Evolutionary conservation across 1,284 basidiomycete genomes (phyloP), one percentile per base, ranked within the genome.

Genomic region (Sporisorium exsertum): DNA sequence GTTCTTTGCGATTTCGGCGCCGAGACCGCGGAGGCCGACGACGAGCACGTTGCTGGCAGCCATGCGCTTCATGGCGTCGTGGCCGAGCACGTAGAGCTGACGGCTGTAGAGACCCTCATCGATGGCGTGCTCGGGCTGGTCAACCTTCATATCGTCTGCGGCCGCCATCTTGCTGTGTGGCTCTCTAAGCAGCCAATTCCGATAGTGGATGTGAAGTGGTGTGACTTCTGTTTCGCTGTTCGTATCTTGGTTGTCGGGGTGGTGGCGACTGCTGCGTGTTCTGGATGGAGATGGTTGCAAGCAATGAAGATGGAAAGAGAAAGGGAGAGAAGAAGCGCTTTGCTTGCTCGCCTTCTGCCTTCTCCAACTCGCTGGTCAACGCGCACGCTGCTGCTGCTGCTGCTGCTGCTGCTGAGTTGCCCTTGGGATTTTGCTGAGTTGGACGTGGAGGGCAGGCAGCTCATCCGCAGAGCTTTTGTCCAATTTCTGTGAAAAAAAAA

Each of bases 1-100:
- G 85, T 99, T 94, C 89, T 99, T 99, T 74, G 97, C 96, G 83
- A 99, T 97, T 87, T 99, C 97, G 64, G 94, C 94, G 67, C 97
- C 97, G 67, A 99, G 88, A 73, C 97, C 97, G 78, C 93, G 92
- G 86, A 96, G 87, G 33, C 97, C 97, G 49, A 97, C 92, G 78
- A 99, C 91, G 72, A 99, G 91, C 52, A 99, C 93, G 85, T 97
- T 97, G 62, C 95, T 98, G 29, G 90, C 89, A 9, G 97, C 96
- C 97, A 99, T 99, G 85, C 92, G 93, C 89, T 97, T 97, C 97
- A 99, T 99, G 50, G 96, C 96, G 75, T 85, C 84, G 72, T 84
- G 83, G 37, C 84, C 84, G 20, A 85, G 79, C 51, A 85, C 84
- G 51, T 85, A 85, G 52, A 85, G 81, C 71, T 85, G 84, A 40